Percentiles rank a stretch among this genome's conserved stretches.
These are phyloP conservation scores for Stenocarpella maydis DNA, from an alignment of 2,329 filamentous ascomycete species.

Conservation along the genomic window DNA sequence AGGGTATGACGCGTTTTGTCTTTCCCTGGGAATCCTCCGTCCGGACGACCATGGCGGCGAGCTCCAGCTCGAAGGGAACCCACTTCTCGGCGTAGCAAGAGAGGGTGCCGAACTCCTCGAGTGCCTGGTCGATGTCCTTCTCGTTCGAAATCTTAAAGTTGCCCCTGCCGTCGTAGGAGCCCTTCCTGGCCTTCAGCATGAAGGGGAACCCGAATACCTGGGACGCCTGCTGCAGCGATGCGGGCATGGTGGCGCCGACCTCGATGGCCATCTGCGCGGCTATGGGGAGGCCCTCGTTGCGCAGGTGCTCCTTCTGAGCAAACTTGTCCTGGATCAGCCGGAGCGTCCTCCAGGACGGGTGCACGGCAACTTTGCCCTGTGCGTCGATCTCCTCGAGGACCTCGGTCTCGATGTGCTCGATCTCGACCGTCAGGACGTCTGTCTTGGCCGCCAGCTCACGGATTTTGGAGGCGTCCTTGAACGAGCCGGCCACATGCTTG, in stretches of 20 bases:
- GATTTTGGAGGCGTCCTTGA: constrained; percentile 83
- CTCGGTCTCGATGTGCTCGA: constrained; percentile 93
- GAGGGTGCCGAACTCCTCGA: constrained; percentile 73
- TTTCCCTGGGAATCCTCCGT: constrained; percentile 73
- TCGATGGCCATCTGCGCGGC: constrained; percentile 74
- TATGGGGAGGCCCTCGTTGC: constrained; percentile 72
- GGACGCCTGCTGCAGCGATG: constrained; percentile 70
- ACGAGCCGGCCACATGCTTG: constrained; percentile 83
- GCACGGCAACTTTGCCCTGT: constrained; percentile 68
- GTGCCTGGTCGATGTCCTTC: constrained; percentile 66
- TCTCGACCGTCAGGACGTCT: constrained; percentile 90
- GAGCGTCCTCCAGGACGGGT: constrained; percentile 87
- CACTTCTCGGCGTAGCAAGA: constrained; percentile 90
- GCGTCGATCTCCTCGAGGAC: constrained; percentile 84
- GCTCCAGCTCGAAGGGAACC: constrained; percentile 83
- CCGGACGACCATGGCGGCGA: constrained; percentile 94
- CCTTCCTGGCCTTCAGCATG: constrained; percentile 91
- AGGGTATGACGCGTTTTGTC: constrained; percentile 67
- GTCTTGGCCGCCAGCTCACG: constrained; percentile 77
- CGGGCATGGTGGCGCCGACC: constrained; percentile 58
- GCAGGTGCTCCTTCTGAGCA: constrained; percentile 83
- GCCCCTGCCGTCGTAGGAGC: constrained; percentile 90
- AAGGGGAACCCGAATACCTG: constrained; percentile 78
- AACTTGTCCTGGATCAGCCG: constrained; percentile 94
- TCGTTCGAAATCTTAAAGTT: constrained; percentile 61